Conservation (phyloP, 768 basidiomycete genomes). For the Hygrocybe punicea region DNA sequence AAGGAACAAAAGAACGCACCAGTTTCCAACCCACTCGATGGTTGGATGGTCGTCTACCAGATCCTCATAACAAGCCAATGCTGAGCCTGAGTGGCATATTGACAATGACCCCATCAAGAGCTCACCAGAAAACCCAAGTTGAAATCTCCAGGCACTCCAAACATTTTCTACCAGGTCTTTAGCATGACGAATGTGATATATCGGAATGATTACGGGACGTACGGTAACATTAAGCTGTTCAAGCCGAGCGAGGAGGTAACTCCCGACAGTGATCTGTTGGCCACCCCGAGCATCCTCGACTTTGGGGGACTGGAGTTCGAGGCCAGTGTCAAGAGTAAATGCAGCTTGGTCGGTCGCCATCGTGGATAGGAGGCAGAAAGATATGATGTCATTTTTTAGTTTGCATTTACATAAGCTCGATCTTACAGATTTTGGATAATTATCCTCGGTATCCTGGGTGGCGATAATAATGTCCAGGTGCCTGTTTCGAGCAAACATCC, state of each 20-base stretch:
- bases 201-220: constrained; percentile 15
- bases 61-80: constrained; percentile 48
- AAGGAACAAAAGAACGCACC: constrained; percentile 38
- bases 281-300: constrained; percentile 28
- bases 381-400: neutral
- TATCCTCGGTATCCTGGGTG: too few relatives aligned
- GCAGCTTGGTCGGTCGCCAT: neutral
- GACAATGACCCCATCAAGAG: neutral
- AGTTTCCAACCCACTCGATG: constrained; percentile 86
- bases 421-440: neutral
- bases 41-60: constrained; percentile 73
- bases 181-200: neutral
- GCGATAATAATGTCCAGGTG: too few relatives aligned
- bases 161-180: constrained; percentile 55
- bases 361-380: too few relatives aligned
- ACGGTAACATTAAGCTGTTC: constrained; percentile 65
- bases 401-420: constrained; percentile 4
- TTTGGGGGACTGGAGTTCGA: constrained; percentile 44
- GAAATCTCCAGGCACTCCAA: constrained; percentile 86
- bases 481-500: too few relatives aligned
- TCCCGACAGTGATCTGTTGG: constrained; percentile 49
- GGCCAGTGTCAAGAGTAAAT: constrained; percentile 37
- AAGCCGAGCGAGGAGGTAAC: constrained; percentile 61
- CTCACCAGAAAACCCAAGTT: constrained; percentile 47
- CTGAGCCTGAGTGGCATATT: neutral